These are phyloP conservation scores for Coemansia sp. DNA, from an alignment of 192 early-diverging fungal species.

Conservation along the genomic window DNA sequence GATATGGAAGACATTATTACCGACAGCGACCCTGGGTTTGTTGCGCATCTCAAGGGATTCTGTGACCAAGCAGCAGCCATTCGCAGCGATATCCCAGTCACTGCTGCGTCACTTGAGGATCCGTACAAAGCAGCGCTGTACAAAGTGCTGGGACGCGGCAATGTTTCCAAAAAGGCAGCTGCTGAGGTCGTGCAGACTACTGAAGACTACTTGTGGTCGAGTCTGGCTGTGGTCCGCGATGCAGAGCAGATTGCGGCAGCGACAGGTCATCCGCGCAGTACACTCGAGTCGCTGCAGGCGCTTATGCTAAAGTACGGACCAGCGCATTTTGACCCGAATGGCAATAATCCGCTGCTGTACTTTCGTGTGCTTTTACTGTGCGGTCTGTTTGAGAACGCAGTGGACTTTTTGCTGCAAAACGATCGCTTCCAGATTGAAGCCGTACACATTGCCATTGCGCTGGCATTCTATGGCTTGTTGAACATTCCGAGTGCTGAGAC, in stretches of 20 bases:
- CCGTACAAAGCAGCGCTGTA: constrained; percentile 91
- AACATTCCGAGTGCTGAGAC: constrained; percentile 61
- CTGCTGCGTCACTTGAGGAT: constrained; percentile 61
- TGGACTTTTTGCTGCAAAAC: constrained; percentile 67
- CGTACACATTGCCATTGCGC: constrained; percentile 84
- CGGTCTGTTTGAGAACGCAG: constrained; percentile 89
- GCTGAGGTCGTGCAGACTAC: constrained; percentile 70
- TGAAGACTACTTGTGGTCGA: constrained; percentile 95
- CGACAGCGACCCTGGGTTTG: constrained; percentile 67
- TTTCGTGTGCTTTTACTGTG: constrained; percentile 80
- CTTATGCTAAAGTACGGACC: constrained; percentile 68
- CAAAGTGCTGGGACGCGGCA: constrained; percentile 89
- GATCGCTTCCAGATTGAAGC: constrained; percentile 73
- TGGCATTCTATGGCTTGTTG: constrained; percentile 79
- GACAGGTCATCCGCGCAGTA: constrained; percentile 16
- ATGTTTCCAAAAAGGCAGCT: constrained; percentile 65
- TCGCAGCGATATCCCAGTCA: constrained; percentile 43
- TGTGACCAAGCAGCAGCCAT: constrained; percentile 24
- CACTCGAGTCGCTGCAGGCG: constrained; percentile 66
- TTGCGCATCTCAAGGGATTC: constrained; percentile 70
- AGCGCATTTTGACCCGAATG: constrained; percentile 68
- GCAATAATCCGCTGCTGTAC: constrained; percentile 71
- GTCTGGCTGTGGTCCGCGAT: constrained; percentile 66
- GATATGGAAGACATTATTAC: constrained; percentile 58
- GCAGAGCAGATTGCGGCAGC: constrained; percentile 51